Evolutionary conservation across 2,329 filamentous ascomycete species (phyloP), one percentile per base, ranked within the genome.

Genomic region (Penicillium paneum): DNA sequence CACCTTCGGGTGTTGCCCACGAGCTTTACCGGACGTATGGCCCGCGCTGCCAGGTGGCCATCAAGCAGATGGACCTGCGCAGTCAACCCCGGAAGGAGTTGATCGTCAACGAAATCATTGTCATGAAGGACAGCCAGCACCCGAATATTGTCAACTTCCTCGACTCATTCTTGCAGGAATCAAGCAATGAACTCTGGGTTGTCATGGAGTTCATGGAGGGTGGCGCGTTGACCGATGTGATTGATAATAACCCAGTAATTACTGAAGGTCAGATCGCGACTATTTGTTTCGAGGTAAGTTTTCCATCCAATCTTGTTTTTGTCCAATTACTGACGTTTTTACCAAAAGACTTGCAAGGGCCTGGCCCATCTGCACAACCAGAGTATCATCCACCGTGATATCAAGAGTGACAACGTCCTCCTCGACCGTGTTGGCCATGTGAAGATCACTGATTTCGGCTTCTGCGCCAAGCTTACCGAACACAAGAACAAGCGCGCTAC

Each of bases 151-250:
- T 99, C 75, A 99, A 99, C 77, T 99, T 96, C 78, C 79, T 99
- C 32, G 94, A 99, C 66, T 92, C 93, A 3, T 99, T 97, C 80
- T 78, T 99, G 69, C 90, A 94, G 68, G 96, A 97, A 73, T 93
- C 94, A 74, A 91, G 90, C 67, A 84, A 89, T 51, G 94, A 99
- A 73, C 83, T 99, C n/a, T 99, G 94, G 94, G 91, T 99, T 11
- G 93, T 99, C 49, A 96, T 99, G 94, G 94, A 99, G 78, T 99
- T 92, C 69, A 99, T 99, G 94, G 94, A 99, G 77, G 94, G 94
- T 66, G 94, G 94, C 77, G 90, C 94, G 58, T 78, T 99, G 73
- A 99, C 94, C 1, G 94, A 99, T 79, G 91, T 99, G 57, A 99
- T 99, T 75, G 94, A 99, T 76, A 97, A 97, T 78, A 99, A 97